Conservation (phyloP, 2,329 filamentous ascomycete genomes). For the Xylaria sp. region DNA sequence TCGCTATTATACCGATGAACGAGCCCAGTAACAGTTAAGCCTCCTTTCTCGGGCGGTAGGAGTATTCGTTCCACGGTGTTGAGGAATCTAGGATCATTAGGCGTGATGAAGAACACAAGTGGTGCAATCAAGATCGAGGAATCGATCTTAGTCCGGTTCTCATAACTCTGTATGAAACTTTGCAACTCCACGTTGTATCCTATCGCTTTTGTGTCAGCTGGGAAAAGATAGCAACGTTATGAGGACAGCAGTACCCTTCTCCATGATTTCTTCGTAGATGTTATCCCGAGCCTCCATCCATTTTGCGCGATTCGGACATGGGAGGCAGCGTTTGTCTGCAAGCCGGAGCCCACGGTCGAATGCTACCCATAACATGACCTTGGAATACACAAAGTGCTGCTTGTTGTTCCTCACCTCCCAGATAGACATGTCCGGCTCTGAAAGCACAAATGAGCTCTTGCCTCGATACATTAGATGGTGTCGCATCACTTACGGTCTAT, state of each 20-base stretch:
- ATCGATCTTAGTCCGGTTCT: slow-evolving; percentile 72
- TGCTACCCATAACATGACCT: slow-evolving; percentile 83
- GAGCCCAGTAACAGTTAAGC: slow-evolving; percentile 74
- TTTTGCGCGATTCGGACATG: slow-evolving; percentile 70
- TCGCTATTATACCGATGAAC: slow-evolving; percentile 78
- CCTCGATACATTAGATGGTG: not conserved
- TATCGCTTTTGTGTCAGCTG: slow-evolving; percentile 26
- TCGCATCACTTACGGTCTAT: slow-evolving; percentile 53
- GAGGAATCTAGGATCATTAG: slow-evolving; percentile 77
- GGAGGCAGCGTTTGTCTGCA: slow-evolving; percentile 75
- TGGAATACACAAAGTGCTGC: slow-evolving; percentile 81
- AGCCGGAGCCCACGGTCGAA: slow-evolving; percentile 77
- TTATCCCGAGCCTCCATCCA: slow-evolving; percentile 72
- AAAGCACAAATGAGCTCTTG: not conserved
- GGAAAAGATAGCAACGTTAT: not conserved
- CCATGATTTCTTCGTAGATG: slow-evolving; percentile 78
- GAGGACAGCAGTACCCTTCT: slow-evolving; percentile 54
- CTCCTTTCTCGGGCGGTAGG: slow-evolving; percentile 74
- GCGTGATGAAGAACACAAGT: slow-evolving; percentile 79
- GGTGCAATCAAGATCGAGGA: slow-evolving; percentile 78
- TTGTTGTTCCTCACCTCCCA: slow-evolving; percentile 80
- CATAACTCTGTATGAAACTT: slow-evolving; percentile 78
- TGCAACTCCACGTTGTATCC: slow-evolving; percentile 74
- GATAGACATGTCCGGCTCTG: slow-evolving; percentile 78
- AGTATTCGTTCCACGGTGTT: slow-evolving; percentile 76